Conservation (phyloP, 352 stramenopile genomes). For the Pythium myriotylum region DNA sequence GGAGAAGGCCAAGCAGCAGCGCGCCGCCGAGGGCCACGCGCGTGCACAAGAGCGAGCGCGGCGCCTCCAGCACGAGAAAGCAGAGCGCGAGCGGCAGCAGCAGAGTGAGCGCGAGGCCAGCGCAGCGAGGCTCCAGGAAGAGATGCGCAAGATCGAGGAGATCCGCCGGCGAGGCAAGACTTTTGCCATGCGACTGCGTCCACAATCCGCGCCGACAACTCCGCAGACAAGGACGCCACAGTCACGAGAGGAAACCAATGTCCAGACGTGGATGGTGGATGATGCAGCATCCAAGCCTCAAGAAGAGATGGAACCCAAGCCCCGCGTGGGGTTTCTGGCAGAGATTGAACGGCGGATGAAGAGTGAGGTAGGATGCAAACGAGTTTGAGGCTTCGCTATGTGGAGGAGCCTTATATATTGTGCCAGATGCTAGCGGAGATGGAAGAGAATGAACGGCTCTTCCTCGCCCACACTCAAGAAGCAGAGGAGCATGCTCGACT, state of each 20-base stretch:
- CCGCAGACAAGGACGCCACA: conserved; percentile 1
- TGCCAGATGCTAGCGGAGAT: conserved; percentile 22
- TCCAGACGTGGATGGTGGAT: background rate
- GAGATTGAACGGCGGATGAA: conserved; percentile 20
- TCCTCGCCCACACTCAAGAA: background rate
- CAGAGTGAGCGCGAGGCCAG: conserved; percentile 24
- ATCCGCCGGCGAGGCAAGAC: conserved; percentile 27
- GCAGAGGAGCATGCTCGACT: conserved; percentile 19
- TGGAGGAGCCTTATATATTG: too few species aligned
- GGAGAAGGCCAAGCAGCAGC: background rate
- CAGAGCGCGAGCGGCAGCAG: conserved; percentile 15
- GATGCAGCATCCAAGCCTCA: background rate
- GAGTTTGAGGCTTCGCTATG: too few species aligned
- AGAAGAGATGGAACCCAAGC: background rate
- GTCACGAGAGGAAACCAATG: background rate
- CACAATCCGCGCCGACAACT: conserved; percentile 26
- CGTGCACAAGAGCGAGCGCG: conserved; percentile 25
- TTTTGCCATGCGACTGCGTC: conserved; percentile 30
- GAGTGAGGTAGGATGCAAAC: conserved; percentile 9
- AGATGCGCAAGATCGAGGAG: conserved; percentile 34
- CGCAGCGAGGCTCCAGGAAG: conserved; percentile 19
- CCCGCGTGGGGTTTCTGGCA: conserved; percentile 2
- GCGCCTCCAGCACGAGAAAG: conserved; percentile 18
- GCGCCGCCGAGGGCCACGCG: conserved; percentile 16
- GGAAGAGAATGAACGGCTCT: conserved; percentile 10